A percentile compares a stretch with the other conserved stretches of the same genome.
Evolutionary conservation across 2,329 filamentous ascomycete species (phyloP).

Genomic region (Pestalotiopsis sp.): DNA sequence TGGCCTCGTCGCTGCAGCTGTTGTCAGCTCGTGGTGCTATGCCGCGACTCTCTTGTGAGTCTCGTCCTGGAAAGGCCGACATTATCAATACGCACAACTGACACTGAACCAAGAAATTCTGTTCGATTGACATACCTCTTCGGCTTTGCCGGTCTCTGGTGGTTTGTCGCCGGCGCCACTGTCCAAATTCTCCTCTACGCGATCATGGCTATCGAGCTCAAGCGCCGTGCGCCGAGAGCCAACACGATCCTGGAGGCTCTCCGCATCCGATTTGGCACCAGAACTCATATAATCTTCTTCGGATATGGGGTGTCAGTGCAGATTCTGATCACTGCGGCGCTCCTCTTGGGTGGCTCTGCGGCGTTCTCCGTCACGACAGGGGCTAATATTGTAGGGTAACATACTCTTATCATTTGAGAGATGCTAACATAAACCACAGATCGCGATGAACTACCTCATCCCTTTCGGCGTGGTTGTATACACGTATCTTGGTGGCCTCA

Average conservation of each 20-base stretch:
- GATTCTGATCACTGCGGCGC: constrained; percentile 14
- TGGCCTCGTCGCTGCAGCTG: constrained; percentile 13
- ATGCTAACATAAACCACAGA: background rate
- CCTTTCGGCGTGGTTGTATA: constrained; percentile 14
- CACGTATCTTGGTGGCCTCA: constrained; percentile 13
- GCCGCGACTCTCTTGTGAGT: constrained; percentile 12
- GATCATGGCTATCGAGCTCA: constrained; percentile 18
- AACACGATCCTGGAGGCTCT: constrained; percentile 15
- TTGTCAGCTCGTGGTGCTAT: constrained; percentile 14
- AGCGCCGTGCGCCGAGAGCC: constrained; percentile 13
- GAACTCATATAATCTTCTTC: constrained; percentile 15
- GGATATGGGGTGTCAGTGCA: constrained; percentile 13
- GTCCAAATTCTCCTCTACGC: constrained; percentile 15
- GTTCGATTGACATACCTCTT: constrained; percentile 13
- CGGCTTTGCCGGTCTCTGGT: constrained; percentile 15
- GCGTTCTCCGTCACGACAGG: constrained; percentile 15
- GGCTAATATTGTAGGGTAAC: constrained; percentile 8
- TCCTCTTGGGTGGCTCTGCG: constrained; percentile 14
- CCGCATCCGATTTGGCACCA: constrained; percentile 13
- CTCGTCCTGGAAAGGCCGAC: background rate
- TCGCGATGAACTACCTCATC: constrained; percentile 15
- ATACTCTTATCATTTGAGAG: background rate
- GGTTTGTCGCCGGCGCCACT: constrained; percentile 13
- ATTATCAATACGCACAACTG: background rate
- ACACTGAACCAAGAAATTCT: background rate